These are phyloP conservation scores for Diplodia mutila DNA, from an alignment of 2,329 filamentous ascomycete species.

Conservation along the genomic window DNA sequence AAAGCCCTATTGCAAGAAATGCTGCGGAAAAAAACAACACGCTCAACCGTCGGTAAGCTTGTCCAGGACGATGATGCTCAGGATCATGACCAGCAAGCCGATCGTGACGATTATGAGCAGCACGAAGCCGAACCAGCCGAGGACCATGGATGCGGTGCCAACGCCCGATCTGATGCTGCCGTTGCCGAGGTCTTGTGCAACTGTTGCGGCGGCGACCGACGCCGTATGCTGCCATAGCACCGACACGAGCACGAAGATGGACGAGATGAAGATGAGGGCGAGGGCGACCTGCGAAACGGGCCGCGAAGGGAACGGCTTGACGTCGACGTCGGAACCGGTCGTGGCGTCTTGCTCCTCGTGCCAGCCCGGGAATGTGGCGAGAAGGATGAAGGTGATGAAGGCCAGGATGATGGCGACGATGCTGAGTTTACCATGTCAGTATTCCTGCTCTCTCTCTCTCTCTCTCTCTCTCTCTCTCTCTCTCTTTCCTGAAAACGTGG, in stretches of 20 bases:
- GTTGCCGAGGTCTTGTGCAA: conserved; percentile 91
- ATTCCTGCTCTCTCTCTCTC: neutral
- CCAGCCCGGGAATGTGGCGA: conserved; percentile 97
- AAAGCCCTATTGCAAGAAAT: neutral
- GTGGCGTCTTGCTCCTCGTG: conserved; percentile 84
- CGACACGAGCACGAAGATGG: conserved; percentile 67
- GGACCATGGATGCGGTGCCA: conserved; percentile 91
- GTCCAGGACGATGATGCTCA: conserved; percentile 82
- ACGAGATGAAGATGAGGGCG: conserved; percentile 80
- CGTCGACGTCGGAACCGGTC: conserved; percentile 79
- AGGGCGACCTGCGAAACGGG: conserved; percentile 91
- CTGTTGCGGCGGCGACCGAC: conserved; percentile 90
- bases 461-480: too few species aligned
- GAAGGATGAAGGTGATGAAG: conserved; percentile 91
- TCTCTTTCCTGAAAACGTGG: too few species aligned
- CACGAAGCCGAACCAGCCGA: conserved; percentile 97
- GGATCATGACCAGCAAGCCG: conserved; percentile 91
- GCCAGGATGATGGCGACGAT: conserved; percentile 98
- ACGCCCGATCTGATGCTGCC: conserved; percentile 85
- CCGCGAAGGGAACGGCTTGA: conserved; percentile 91
- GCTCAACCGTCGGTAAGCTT: conserved; percentile 14
- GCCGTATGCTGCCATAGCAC: conserved; percentile 93
- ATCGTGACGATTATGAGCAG: conserved; percentile 94
- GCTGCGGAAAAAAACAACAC: neutral
- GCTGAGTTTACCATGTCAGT: conserved; percentile 49